Conservation (phyloP, 192 early-diverging fungal species). For the Linnemannia elongata region DNA sequence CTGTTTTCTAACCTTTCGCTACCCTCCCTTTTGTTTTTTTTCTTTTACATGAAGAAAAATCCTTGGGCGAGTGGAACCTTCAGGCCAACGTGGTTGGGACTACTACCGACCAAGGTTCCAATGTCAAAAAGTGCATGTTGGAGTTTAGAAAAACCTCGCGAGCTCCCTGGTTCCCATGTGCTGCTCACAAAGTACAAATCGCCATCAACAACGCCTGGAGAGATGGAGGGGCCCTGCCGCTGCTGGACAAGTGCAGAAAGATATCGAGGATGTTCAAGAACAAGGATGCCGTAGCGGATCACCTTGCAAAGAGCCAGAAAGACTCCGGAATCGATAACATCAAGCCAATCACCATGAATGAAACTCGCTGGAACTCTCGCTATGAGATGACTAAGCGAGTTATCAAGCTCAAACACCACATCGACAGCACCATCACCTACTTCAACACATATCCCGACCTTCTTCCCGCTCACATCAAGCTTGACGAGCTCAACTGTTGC, state of each 20-base stretch:
- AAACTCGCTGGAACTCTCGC: slow-evolving; percentile 11
- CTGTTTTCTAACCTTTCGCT: neutral
- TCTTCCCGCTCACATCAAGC: slow-evolving; percentile 14
- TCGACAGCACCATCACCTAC: neutral
- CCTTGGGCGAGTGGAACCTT: slow-evolving; percentile 10
- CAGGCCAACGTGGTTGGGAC: slow-evolving; percentile 6
- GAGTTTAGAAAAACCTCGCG: neutral
- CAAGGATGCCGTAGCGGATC: slow-evolving; percentile 11
- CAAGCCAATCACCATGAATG: slow-evolving; percentile 20
- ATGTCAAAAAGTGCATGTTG: slow-evolving; percentile 24
- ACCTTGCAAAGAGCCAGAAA: neutral
- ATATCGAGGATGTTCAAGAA: slow-evolving; percentile 19
- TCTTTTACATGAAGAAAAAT: neutral
- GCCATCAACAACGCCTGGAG: slow-evolving; percentile 23
- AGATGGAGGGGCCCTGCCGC: neutral
- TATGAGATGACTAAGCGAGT: slow-evolving; percentile 24
- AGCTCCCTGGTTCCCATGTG: slow-evolving; percentile 13
- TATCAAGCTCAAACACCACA: neutral
- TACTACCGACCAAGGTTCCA: slow-evolving; percentile 23
- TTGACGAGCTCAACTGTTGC: slow-evolving; percentile 5
- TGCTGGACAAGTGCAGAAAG: slow-evolving; percentile 26
- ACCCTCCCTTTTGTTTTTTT: neutral
- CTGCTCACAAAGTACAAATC: slow-evolving; percentile 21
- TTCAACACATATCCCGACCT: neutral
- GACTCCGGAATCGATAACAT: neutral